These are phyloP conservation scores for Pneumocystis sp. DNA, from an alignment of 1,139 yeast species.

Conservation along the genomic window DNA sequence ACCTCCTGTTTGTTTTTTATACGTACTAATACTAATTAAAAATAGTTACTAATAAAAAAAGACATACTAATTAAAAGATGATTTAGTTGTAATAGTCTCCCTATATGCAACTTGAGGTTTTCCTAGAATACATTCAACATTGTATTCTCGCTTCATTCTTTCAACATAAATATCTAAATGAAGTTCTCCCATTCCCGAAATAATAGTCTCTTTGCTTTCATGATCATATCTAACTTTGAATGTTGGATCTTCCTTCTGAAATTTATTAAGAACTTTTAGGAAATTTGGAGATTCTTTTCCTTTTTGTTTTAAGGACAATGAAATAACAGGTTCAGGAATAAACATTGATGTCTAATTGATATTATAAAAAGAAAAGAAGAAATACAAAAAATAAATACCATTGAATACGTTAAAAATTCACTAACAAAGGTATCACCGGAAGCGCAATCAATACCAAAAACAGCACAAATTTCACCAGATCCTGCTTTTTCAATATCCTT, in stretches of 20 bases:
- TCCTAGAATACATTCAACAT: slow-evolving; percentile 89
- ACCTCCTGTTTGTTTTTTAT: slow-evolving; percentile 98
- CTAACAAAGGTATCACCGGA: slow-evolving; percentile 96
- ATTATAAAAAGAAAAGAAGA: slow-evolving; percentile 86
- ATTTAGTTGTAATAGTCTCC: slow-evolving; percentile 64
- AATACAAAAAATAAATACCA: slow-evolving; percentile 97
- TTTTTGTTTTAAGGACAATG: slow-evolving; percentile 75
- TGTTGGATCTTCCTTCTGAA: slow-evolving; percentile 76
- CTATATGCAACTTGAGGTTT: slow-evolving; percentile 97
- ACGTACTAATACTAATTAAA: slow-evolving; percentile 32
- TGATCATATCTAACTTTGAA: slow-evolving; percentile 74
- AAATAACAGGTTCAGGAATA: slow-evolving; percentile 70
- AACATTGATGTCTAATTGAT: slow-evolving; percentile 98
- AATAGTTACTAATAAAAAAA: not conserved
- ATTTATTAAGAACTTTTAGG: slow-evolving; percentile 48
- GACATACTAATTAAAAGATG: slow-evolving; percentile 54
- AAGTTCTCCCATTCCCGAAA: slow-evolving; percentile 93
- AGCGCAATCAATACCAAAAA: slow-evolving; percentile 98
- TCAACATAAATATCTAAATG: slow-evolving; percentile 81
- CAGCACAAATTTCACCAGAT: slow-evolving; percentile 98
- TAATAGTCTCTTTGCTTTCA: slow-evolving; percentile 71
- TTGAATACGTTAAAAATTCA: slow-evolving; percentile 61
- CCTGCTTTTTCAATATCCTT: slow-evolving; percentile 79
- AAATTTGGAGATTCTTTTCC: slow-evolving; percentile 65
- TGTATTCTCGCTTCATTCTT: slow-evolving; percentile 89